Evolutionary conservation across 164 flowering plant genomes (phyloP), one percentile per base, ranked within the genome.

Genomic region (Tetrastigma voinierianum): DNA sequence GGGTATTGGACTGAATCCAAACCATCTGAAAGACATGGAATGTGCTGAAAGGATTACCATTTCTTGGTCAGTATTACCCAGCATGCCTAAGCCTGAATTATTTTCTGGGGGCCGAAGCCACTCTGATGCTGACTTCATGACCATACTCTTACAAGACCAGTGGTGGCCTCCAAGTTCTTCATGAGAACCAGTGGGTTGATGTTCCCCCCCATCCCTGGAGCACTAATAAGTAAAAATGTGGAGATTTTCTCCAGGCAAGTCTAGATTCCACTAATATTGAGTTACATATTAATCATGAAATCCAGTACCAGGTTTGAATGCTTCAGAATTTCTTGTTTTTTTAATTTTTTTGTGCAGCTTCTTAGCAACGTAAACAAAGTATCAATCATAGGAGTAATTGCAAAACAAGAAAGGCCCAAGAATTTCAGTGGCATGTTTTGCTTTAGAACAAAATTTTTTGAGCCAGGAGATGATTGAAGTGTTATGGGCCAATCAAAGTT

Each of bases 111-210:
- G 53, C 65, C 3, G 20, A 8, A 63, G 44, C 14, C 75, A 76
- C 70, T n/a, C 71, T 8, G 82, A 73, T 40, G 15, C 21, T 57
- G 46, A 11, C 47, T 78, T 76, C 23, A 55, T 78, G 21, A 76
- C 77, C 15, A 19, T 76, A 12, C 75, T 73, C 1, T 67, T 78
- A 1, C 82, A 78, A 45, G 79, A 78, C 59, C 67, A 70, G 1
- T 13, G 79, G 77, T 21, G 79, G 79, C 4, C 77, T 78, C 19
- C 82, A 78, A 67, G 47, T 76, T 46, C 45, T 67, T 4, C 58
- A 67, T 48, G 56, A 73, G 7, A 51, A 76, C 21, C 70, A 51
- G 16, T 75, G 79, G 79, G 32, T 76, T 2, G 70, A 76, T 73
- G 75, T 76, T 9, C n/a, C 67, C 57, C 12, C 73, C 75, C 23